Conservation (phyloP, 2,329 filamentous ascomycete species). For the Aureobasidium sp. region DNA sequence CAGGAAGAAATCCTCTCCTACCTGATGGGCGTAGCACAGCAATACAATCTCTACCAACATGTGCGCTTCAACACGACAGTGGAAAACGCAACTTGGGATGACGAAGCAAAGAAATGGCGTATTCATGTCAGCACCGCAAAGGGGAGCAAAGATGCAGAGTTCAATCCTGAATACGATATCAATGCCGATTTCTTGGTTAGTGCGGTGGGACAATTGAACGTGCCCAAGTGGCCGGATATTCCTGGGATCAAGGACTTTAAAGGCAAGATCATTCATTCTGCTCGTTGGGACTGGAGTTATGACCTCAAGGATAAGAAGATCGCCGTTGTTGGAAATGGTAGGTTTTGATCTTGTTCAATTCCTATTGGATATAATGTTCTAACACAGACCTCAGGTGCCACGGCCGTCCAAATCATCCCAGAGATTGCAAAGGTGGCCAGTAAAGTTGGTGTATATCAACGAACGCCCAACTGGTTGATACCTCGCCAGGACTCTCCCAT, state of each 20-base stretch:
- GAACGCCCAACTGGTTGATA: conserved; percentile 52
- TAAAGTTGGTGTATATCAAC: conserved; percentile 47
- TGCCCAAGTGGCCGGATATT: conserved; percentile 43
- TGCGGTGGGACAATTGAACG: conserved; percentile 52
- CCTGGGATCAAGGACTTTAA: conserved; percentile 40
- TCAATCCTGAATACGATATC: conserved; percentile 43
- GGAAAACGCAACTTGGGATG: conserved; percentile 47
- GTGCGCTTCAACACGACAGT: conserved; percentile 51
- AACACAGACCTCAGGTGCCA: conserved; percentile 36
- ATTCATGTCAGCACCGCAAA: conserved; percentile 41
- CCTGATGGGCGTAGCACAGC: conserved; percentile 44
- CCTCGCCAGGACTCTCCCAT: conserved; percentile 45
- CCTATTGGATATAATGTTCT: neutral
- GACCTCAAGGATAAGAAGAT: conserved; percentile 47
- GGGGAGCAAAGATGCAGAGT: conserved; percentile 48
- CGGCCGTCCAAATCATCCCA: conserved; percentile 51
- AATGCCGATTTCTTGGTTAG: conserved; percentile 49
- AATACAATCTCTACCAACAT: conserved; percentile 48
- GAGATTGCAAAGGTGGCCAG: conserved; percentile 45
- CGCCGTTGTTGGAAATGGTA: conserved; percentile 52
- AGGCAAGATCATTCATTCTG: conserved; percentile 49
- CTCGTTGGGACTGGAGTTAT: conserved; percentile 54
- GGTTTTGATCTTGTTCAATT: neutral
- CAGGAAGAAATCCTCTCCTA: conserved; percentile 55
- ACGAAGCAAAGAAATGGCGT: conserved; percentile 43